Conservation (phyloP, 192 early-diverging fungal species). For the Obelidium mucronatum region DNA sequence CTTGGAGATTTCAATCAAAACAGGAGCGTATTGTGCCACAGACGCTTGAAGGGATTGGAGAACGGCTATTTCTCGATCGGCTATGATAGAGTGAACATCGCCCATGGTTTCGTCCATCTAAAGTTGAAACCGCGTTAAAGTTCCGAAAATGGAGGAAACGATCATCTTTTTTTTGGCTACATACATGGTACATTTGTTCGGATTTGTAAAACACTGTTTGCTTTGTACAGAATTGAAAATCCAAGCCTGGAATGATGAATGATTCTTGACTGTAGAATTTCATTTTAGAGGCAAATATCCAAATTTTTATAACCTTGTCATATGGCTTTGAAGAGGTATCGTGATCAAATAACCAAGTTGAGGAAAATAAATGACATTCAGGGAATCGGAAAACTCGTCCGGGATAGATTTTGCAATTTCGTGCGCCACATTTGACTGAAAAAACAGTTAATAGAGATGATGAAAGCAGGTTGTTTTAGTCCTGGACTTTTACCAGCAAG, state of each 20-base stretch:
- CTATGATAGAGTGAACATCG: constrained; percentile 85
- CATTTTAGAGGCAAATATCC: background rate
- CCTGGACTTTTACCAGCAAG: too few species aligned
- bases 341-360: constrained; percentile 81
- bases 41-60: constrained; percentile 74
- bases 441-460: background rate
- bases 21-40: constrained; percentile 47
- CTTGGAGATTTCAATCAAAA: constrained; percentile 48
- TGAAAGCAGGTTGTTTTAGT: too few species aligned
- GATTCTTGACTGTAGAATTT: constrained; percentile 12
- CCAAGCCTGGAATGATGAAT: constrained; percentile 16
- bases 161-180: constrained; percentile 20
- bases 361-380: constrained; percentile 84
- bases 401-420: constrained; percentile 65
- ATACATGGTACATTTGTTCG: constrained; percentile 55
- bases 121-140: background rate
- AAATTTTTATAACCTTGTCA: constrained; percentile 53
- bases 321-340: constrained; percentile 60
- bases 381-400: constrained; percentile 50
- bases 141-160: too few species aligned
- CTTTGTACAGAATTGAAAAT: constrained; percentile 70
- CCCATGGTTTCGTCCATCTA: constrained; percentile 80
- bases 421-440: constrained; percentile 59
- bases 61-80: constrained; percentile 86
- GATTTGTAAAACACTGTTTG: constrained; percentile 79